Evolutionary conservation across 176 grass and related monocot species (phyloP).

Genomic region (Carex scoparia): DNA sequence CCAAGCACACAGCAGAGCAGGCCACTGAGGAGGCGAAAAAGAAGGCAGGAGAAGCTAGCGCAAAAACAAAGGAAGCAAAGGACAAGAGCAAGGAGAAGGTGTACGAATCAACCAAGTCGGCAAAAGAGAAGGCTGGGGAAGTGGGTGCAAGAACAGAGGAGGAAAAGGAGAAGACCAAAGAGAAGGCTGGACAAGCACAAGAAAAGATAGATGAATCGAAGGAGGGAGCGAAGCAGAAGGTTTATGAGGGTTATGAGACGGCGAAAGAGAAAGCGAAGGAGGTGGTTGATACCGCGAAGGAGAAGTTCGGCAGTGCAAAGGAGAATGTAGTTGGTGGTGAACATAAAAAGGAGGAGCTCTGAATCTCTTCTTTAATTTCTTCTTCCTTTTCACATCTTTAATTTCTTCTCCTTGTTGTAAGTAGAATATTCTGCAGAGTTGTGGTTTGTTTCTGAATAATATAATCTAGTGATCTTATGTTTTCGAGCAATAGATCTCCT

Average conservation of each 20-base stretch:
- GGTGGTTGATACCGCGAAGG: constrained; percentile 35
- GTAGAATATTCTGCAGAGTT: background rate
- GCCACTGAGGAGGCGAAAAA: constrained; percentile 22
- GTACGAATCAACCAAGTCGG: constrained; percentile 5
- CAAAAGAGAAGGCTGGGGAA: constrained; percentile 30
- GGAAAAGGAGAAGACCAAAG: constrained; percentile 30
- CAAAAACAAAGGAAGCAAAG: constrained; percentile 31
- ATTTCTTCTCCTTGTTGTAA: background rate
- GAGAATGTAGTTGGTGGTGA: constrained; percentile 32
- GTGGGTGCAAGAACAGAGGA: constrained; percentile 18
- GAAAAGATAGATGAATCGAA: constrained; percentile 22
- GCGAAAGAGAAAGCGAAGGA: constrained; percentile 32
- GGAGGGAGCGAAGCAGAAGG: constrained; percentile 22
- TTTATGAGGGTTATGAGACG: constrained; percentile 16
- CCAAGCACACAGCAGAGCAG: constrained; percentile 21
- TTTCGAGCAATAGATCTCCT: background rate
- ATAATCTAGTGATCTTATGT: background rate
- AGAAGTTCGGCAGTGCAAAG: constrained; percentile 27
- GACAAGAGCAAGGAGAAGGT: constrained; percentile 27
- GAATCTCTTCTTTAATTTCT: constrained; percentile 11
- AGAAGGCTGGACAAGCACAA: constrained; percentile 25
- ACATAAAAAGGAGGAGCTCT: constrained; percentile 43
- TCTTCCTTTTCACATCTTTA: background rate
- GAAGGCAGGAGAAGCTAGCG: constrained; percentile 27
- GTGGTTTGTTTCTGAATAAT: background rate